Conservation (phyloP, 257 asterid genomes). For the Asclepias syriaca region DNA sequence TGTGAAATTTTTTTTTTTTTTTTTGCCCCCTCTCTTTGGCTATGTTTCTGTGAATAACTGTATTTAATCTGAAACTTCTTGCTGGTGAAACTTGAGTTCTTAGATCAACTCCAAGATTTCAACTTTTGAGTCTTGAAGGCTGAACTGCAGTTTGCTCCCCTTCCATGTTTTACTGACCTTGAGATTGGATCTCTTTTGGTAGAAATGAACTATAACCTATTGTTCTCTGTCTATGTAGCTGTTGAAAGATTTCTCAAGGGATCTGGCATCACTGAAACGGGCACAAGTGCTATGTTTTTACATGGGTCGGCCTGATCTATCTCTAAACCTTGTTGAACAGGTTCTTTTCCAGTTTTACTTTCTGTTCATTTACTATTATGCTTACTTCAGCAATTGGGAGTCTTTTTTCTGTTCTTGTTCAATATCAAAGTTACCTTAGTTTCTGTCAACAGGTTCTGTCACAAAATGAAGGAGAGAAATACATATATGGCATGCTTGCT, state of each 20-base stretch:
- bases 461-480: slow-evolving; percentile 49
- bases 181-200: no score
- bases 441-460: slow-evolving; percentile 58
- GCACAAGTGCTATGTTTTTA: slow-evolving; percentile 85
- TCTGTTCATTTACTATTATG: background rate
- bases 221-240: slow-evolving; percentile 33
- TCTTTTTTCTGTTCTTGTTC: background rate
- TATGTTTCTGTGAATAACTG: background rate
- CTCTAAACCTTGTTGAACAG: slow-evolving; percentile 72
- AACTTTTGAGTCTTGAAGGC: background rate
- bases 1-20: background rate
- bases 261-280: slow-evolving; percentile 73
- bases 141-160: background rate
- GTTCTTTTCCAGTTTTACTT: slow-evolving; percentile 24
- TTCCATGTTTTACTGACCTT: background rate
- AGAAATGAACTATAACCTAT: background rate
- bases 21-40: background rate
- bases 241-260: slow-evolving; percentile 72
- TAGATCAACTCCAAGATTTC: background rate
- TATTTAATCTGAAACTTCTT: background rate
- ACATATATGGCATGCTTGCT: slow-evolving; percentile 88
- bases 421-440: slow-evolving; percentile 7
- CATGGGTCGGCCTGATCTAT: slow-evolving; percentile 77
- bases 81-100: background rate
- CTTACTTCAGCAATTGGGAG: background rate